These are phyloP conservation scores for Vicia faba DNA, from an alignment of 306 rosid genomes.

Conservation along the genomic window DNA sequence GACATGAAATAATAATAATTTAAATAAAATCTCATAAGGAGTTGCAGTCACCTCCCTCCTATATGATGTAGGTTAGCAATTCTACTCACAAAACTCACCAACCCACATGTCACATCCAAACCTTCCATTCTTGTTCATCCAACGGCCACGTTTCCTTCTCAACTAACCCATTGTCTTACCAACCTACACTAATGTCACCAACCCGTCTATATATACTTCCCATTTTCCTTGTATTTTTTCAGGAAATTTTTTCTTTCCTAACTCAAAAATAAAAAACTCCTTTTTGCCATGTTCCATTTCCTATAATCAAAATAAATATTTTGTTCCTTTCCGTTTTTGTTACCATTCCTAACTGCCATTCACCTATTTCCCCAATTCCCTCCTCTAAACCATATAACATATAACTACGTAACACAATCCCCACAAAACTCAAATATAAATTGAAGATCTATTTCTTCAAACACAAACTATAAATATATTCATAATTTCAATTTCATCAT, in stretches of 20 bases:
- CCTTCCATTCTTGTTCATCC: slow-evolving; percentile 43
- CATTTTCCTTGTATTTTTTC: slow-evolving; percentile 36
- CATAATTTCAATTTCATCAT: not conserved
- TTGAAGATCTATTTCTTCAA: not conserved
- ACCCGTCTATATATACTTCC: slow-evolving; percentile 45
- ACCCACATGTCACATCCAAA: slow-evolving; percentile 52
- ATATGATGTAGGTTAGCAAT: not conserved
- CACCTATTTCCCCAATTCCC: slow-evolving; percentile 2
- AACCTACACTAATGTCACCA: slow-evolving; percentile 51
- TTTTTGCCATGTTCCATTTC: not conserved
- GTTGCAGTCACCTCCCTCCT: not conserved
- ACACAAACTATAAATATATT: not conserved
- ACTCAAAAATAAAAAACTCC: not conserved
- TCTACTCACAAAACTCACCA: not conserved
- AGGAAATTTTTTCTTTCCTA: slow-evolving; percentile 43
- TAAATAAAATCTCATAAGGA: not conserved
- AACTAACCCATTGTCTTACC: slow-evolving; percentile 85
- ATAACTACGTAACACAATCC: not conserved
- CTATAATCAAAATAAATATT: not conserved
- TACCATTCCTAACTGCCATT: not conserved
- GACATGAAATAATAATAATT: not conserved
- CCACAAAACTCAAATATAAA: not conserved
- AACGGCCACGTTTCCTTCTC: slow-evolving; percentile 53
- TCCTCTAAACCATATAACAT: not conserved
- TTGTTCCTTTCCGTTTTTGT: slow-evolving; percentile 30